These are phyloP conservation scores for Rutidosis leptorrhynchoides DNA, from an alignment of 129 eudicot species.

Conservation along the genomic window DNA sequence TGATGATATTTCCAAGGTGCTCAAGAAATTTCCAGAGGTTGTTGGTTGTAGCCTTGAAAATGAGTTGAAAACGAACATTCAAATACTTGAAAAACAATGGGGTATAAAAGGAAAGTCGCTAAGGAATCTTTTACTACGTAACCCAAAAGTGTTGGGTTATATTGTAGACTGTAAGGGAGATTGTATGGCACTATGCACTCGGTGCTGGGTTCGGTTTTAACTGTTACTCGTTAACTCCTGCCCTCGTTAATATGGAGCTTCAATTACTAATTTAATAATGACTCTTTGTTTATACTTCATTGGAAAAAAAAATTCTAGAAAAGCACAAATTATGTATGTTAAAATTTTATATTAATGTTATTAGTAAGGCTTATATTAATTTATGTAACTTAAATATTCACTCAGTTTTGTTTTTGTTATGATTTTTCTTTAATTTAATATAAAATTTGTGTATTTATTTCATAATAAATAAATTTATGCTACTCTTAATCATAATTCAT, in stretches of 20 bases:
- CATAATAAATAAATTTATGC: background rate
- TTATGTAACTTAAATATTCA: no score
- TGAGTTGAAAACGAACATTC: conserved; percentile 60
- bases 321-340: no score
- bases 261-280: background rate
- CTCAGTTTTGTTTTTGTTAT: no score
- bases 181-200: conserved; percentile 91
- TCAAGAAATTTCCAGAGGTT: conserved; percentile 93
- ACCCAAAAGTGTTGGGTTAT: conserved; percentile 85
- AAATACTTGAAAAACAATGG: conserved; percentile 68
- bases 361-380: no score
- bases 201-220: conserved; percentile 97
- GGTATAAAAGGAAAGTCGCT: conserved; percentile 79
- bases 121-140: conserved; percentile 66
- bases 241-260: background rate
- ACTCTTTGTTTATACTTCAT: no score
- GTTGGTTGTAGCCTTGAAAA: conserved; percentile 85
- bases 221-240: background rate
- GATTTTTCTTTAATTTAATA: no score
- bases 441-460: no score
- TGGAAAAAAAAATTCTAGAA: no score
- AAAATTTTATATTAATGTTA: no score
- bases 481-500: no score
- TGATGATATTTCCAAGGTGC: conserved; percentile 69
- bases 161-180: conserved; percentile 95